These are phyloP conservation scores for Leccinum fuscescens DNA, from an alignment of 1,284 basidiomycete species.

Conservation along the genomic window DNA sequence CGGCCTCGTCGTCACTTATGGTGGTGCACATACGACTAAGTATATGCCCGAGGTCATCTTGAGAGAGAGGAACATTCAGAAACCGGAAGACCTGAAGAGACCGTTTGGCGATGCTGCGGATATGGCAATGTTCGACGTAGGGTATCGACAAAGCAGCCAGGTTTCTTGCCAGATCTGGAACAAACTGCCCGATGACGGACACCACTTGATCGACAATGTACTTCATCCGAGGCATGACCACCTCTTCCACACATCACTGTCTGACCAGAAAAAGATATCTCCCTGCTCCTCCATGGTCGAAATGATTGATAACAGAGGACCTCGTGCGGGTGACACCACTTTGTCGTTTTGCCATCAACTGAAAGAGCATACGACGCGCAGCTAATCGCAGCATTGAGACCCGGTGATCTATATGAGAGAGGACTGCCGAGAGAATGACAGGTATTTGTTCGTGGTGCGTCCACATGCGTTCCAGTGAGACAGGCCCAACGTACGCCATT, in stretches of 20 bases:
- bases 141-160: conserved; percentile 82
- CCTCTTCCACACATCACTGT: conserved; percentile 58
- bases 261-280: conserved; percentile 67
- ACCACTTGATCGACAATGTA: conserved; percentile 67
- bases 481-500: conserved; percentile 81
- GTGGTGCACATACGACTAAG: conserved; percentile 85
- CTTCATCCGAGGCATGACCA: conserved; percentile 67
- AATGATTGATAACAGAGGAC: conserved; percentile 52
- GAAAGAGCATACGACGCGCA: conserved; percentile 75
- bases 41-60: conserved; percentile 75
- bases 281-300: conserved; percentile 58
- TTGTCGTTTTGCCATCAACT: conserved; percentile 67
- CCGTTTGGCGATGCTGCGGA: conserved; percentile 83
- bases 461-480: conserved; percentile 77
- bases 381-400: conserved; percentile 67
- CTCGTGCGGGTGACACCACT: conserved; percentile 43
- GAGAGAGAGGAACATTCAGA: conserved; percentile 71
- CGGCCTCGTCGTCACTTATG: conserved; percentile 68
- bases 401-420: conserved; percentile 83
- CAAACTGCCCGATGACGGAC: conserved; percentile 67
- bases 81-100: conserved; percentile 91
- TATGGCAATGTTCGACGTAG: conserved; percentile 88
- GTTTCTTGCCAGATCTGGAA: conserved; percentile 64
- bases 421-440: conserved; percentile 75
- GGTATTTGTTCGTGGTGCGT: conserved; percentile 73